Base-by-base conservation (phyloP, 768 basidiomycete species). In the Mycena crocata region DNA sequence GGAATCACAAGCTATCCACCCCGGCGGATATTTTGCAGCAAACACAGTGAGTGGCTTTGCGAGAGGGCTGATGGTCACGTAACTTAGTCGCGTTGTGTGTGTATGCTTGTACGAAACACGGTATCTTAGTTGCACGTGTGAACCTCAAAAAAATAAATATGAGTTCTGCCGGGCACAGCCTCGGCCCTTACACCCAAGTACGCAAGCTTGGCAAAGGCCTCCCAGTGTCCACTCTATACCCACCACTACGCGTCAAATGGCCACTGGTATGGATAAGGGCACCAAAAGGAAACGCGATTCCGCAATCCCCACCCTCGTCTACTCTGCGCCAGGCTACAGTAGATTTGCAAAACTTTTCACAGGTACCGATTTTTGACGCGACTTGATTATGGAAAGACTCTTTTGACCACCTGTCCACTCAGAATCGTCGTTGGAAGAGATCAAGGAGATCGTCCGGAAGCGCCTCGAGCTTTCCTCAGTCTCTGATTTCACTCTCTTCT, bases 371-470 rank as follows among this genome's bases (percentile, higher is more conserved):
- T 61, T 64, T 55, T 57, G 64, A 64, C 66, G 50, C 57, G 62
- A 63, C 44, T 62, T 32, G 32, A 23, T 35, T 35, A 48, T n/a
- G n/a, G n/a, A n/a, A n/a, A 45, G 64, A 13, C 34, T 40, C 40
- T 44, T 21, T 34, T 62, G 28, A 58, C 35, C 12, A 58, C 42
- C 31, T 28, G 9, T 24, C 56, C 31, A 19, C 24, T 21, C 71
- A 94, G 93, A 93, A 70, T 77, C 82, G 23, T 88, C 90, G 23
- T 82, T 93, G 34, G 80, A 82, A 2, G 86, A 88, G 56, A 82
- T 89, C 67, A 87, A 86, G 70, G 75, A 82, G 31, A 84, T 86
- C 6, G 88, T 92, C 30, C 82, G 87, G 48, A 84, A 78, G 66
- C 94, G 93, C 76, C 81, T 94, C 23, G 81, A 81, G 3, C 79